Evolutionary conservation across 371 early-diverging fungal species (phyloP).

Genomic region (Mortierella sp.): DNA sequence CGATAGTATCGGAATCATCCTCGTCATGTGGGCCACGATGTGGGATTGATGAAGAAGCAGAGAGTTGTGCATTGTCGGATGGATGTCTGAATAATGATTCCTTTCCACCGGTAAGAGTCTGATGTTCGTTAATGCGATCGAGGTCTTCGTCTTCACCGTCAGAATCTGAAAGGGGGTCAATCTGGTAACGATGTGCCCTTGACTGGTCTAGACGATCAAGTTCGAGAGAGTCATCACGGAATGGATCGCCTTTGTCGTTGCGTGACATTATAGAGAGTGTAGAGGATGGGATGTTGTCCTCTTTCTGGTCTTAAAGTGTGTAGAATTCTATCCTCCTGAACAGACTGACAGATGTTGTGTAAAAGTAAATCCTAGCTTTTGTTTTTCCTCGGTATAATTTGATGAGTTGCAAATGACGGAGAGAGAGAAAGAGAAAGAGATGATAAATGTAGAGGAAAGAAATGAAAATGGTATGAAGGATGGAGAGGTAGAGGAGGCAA

Average conservation of each 20-base stretch:
- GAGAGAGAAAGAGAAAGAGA: neutral
- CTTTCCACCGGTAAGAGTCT: constrained; percentile 40
- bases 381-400: neutral
- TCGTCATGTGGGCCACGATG: constrained; percentile 13
- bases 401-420: neutral
- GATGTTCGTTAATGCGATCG: constrained; percentile 26
- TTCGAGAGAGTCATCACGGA: constrained; percentile 52
- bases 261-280: constrained; percentile 8
- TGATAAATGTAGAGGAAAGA: neutral
- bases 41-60: neutral
- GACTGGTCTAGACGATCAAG: constrained; percentile 36
- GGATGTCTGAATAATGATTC: constrained; percentile 35
- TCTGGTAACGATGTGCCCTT: constrained; percentile 42
- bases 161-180: constrained; percentile 56
- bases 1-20: constrained; percentile 47
- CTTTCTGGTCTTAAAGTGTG: too few species aligned
- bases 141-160: constrained; percentile 49
- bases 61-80: constrained; percentile 1
- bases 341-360: neutral
- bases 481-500: neutral
- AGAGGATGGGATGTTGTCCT: constrained; percentile 3
- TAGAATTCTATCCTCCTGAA: neutral
- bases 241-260: constrained; percentile 31
- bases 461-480: neutral
- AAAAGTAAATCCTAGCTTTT: neutral